These are phyloP conservation scores for Vachellia pachyceras DNA, from an alignment of 306 rosid species.

Conservation along the genomic window DNA sequence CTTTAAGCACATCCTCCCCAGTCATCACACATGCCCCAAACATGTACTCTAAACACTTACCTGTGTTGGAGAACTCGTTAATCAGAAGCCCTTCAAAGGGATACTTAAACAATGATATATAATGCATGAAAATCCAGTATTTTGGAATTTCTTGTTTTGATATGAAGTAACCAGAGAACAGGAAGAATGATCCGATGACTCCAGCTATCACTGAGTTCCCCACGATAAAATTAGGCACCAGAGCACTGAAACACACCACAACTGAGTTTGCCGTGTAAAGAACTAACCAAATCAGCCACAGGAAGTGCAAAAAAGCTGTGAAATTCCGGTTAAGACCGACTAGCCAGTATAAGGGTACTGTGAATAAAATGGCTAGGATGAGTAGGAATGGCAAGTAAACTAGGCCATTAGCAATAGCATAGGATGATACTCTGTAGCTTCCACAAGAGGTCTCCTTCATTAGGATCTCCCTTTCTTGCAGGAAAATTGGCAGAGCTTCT, in stretches of 20 bases:
- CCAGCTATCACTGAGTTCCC: conserved; percentile 82
- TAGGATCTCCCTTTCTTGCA: conserved; percentile 82
- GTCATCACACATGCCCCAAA: conserved; percentile 68
- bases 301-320: conserved; percentile 64
- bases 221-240: conserved; percentile 81
- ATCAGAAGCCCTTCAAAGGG: conserved; percentile 85
- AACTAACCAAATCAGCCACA: conserved; percentile 74
- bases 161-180: conserved; percentile 86
- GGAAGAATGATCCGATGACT: conserved; percentile 79
- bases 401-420: conserved; percentile 74
- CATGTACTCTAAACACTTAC: conserved; percentile 70
- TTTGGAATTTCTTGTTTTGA: conserved; percentile 65
- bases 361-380: conserved; percentile 68
- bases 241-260: conserved; percentile 84
- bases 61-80: conserved; percentile 70
- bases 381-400: conserved; percentile 82
- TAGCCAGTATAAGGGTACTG: conserved; percentile 76
- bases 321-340: conserved; percentile 72
- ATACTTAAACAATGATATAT: conserved; percentile 71
- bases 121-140: conserved; percentile 88
- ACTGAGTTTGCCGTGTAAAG: conserved; percentile 80
- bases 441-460: conserved; percentile 83
- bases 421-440: conserved; percentile 80
- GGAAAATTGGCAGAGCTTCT: conserved; percentile 78
- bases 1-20: conserved; percentile 62